phyloP scores from a whole-genome alignment of 257 asterid species.

The Nemophila menziesii region DNA sequence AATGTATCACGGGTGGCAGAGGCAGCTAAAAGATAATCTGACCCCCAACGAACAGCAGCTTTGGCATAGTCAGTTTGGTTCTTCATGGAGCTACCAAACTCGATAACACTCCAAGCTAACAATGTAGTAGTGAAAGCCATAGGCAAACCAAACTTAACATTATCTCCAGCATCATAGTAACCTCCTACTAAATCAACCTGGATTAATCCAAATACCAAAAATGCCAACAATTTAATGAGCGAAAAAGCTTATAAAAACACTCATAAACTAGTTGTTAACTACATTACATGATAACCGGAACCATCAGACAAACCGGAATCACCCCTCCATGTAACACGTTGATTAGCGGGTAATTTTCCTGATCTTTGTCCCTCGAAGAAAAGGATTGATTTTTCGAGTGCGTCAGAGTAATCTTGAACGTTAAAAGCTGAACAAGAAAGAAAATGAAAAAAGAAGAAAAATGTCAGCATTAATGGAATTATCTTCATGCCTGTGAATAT shows the following conservation, averaged over 20 bases:
- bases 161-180: conserved; percentile 85
- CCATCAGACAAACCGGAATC: conserved; percentile 70
- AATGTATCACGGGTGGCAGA: conserved; percentile 44
- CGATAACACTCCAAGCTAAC: conserved; percentile 72
- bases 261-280: not conserved
- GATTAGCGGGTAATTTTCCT: conserved; percentile 49
- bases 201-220: not conserved
- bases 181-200: conserved; percentile 83
- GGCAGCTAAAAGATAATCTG: conserved; percentile 76
- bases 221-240: not conserved
- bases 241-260: not conserved
- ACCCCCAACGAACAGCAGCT: conserved; percentile 64
- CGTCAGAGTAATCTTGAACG: conserved; percentile 39
- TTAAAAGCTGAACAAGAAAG: conserved; percentile 41
- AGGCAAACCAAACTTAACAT: conserved; percentile 70
- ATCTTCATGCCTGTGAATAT: not conserved
- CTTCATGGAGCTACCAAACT: conserved; percentile 52
- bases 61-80: conserved; percentile 37
- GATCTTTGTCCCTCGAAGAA: conserved; percentile 88
- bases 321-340: conserved; percentile 50
- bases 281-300: conserved; percentile 41
- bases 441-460: conserved; percentile 10
- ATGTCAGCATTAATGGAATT: conserved; percentile 11
- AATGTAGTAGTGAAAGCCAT: conserved; percentile 83
- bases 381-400: conserved; percentile 57